Conservation (phyloP, 2,329 filamentous ascomycete genomes). For the Phoma sp. region DNA sequence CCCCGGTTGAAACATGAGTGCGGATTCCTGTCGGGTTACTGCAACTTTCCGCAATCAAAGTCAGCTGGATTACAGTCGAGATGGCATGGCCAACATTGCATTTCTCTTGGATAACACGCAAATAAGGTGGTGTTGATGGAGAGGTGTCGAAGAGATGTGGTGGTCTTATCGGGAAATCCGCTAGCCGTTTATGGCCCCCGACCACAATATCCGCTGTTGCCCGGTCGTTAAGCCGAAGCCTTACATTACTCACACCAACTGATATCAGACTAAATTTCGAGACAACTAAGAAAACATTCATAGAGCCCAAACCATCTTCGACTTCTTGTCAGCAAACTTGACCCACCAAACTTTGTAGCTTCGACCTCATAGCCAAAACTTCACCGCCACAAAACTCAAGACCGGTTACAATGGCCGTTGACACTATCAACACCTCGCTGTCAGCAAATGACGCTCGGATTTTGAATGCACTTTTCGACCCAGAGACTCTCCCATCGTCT, state of each 20-base stretch:
- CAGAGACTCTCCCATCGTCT: slow-evolving; percentile 50
- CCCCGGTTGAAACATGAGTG: neutral
- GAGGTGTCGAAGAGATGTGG: neutral
- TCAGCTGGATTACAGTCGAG: neutral
- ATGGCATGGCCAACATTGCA: too few relatives aligned
- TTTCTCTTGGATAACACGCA: neutral
- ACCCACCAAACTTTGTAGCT: neutral
- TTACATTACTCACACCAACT: neutral
- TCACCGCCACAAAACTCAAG: too few relatives aligned
- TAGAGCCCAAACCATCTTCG: neutral
- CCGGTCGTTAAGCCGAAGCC: slow-evolving; percentile 25
- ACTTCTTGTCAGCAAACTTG: neutral
- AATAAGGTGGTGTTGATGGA: neutral
- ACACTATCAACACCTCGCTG: slow-evolving; percentile 56
- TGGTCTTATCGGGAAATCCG: slow-evolving; percentile 4
- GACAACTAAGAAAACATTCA: neutral
- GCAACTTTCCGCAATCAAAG: too few relatives aligned
- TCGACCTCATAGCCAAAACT: neutral
- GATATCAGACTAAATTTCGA: slow-evolving; percentile 1
- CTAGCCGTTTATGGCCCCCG: slow-evolving; percentile 8
- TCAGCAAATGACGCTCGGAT: slow-evolving; percentile 49
- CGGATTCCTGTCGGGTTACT: neutral
- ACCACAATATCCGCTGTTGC: slow-evolving; percentile 20
- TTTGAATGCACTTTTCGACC: slow-evolving; percentile 51
- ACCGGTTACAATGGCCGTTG: slow-evolving; percentile 28